phyloP scores from a whole-genome alignment of 441 rosid genomes.

The Lepidium campestre region DNA sequence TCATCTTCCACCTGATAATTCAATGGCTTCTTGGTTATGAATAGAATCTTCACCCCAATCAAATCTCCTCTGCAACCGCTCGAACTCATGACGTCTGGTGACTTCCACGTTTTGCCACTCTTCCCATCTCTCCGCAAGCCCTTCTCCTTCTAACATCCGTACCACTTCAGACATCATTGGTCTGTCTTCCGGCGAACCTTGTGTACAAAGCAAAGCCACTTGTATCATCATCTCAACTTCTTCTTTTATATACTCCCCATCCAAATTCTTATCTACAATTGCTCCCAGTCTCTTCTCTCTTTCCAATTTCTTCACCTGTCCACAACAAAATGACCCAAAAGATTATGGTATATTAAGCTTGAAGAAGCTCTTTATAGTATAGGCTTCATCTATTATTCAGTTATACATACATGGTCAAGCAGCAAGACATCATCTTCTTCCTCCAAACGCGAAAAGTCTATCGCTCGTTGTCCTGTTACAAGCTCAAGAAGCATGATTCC shows the following conservation, averaged over 20 bases:
- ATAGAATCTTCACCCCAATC: slow-evolving; percentile 84
- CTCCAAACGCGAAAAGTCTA: slow-evolving; percentile 92
- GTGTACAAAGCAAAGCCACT: slow-evolving; percentile 87
- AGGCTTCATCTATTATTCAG: not conserved
- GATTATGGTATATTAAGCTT: not conserved
- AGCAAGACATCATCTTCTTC: slow-evolving; percentile 91
- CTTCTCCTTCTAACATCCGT: slow-evolving; percentile 96
- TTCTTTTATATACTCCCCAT: slow-evolving; percentile 37
- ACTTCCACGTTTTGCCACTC: slow-evolving; percentile 92
- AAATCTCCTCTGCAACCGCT: slow-evolving; percentile 74
- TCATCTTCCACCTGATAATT: slow-evolving; percentile 89
- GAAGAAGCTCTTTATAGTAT: not conserved
- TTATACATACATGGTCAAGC: slow-evolving; percentile 78
- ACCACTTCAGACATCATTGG: slow-evolving; percentile 94
- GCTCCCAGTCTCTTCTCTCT: slow-evolving; percentile 75
- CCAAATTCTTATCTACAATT: slow-evolving; percentile 66
- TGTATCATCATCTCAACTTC: slow-evolving; percentile 91
- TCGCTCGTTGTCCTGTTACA: slow-evolving; percentile 95
- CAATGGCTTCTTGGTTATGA: slow-evolving; percentile 74
- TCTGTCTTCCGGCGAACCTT: slow-evolving; percentile 75
- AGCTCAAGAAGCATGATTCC: slow-evolving; percentile 96
- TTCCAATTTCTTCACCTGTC: slow-evolving; percentile 42
- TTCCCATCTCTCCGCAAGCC: slow-evolving; percentile 95
- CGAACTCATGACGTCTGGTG: slow-evolving; percentile 76
- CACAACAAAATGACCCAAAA: not conserved